phyloP scores from a whole-genome alignment of 306 rosid genomes.

The Astragalus membranaceus region DNA sequence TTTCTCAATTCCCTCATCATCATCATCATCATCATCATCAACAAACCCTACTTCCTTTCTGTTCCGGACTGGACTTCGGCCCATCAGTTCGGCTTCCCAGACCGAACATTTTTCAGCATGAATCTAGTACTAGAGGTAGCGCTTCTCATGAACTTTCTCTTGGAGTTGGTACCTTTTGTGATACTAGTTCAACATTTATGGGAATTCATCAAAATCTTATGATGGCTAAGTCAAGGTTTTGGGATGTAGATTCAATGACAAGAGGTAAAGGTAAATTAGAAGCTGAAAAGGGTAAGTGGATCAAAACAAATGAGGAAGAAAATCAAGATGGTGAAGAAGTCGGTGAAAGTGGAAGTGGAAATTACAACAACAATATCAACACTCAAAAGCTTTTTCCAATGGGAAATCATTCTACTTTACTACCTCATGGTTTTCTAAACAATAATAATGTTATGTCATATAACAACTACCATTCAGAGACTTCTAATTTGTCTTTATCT shows the following conservation, averaged over 20 bases:
- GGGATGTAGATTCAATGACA: constrained; percentile 14
- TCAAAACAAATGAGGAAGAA: constrained; percentile 29
- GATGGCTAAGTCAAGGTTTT: constrained; percentile 19
- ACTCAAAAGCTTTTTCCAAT: constrained; percentile 55
- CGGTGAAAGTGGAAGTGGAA: neutral
- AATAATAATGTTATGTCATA: constrained; percentile 33
- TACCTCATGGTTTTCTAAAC: constrained; percentile 23
- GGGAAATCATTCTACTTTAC: constrained; percentile 28
- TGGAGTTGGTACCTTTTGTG: constrained; percentile 37
- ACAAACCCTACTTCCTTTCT: constrained; percentile 34
- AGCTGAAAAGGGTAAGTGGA: constrained; percentile 52
- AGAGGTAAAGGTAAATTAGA: constrained; percentile 17
- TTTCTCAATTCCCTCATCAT: constrained; percentile 46
- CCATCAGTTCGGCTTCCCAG: too few species aligned
- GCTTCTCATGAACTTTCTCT: constrained; percentile 27
- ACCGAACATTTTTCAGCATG: neutral
- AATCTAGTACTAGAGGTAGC: neutral
- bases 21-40: constrained; percentile 17
- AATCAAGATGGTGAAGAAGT: constrained; percentile 13
- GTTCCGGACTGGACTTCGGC: too few species aligned
- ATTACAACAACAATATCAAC: too few species aligned
- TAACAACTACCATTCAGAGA: constrained; percentile 33
- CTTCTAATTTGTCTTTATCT: constrained; percentile 52
- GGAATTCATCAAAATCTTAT: constrained; percentile 22
- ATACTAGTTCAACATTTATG: constrained; percentile 21